Percentiles rank a stretch among this genome's conserved stretches.
phyloP scores from a whole-genome alignment of 2,329 filamentous ascomycete genomes.

The Paecilomyces sp. region DNA sequence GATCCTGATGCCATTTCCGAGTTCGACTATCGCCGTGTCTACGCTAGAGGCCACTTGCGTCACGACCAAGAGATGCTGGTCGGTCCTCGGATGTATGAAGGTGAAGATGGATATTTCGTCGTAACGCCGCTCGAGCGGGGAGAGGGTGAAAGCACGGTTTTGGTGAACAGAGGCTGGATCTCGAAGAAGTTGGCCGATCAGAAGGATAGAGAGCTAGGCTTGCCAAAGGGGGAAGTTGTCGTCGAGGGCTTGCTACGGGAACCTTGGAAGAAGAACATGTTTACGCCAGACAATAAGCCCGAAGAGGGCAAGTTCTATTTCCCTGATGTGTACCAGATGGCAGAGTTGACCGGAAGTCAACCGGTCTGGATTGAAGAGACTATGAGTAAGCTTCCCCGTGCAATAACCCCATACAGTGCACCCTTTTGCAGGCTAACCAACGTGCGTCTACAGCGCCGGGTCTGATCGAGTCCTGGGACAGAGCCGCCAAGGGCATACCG shows the following conservation, averaged over 20 bases:
- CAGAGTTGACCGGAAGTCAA: conserved; percentile 70
- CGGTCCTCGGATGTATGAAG: conserved; percentile 81
- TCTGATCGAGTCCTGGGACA: conserved; percentile 66
- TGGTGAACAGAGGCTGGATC: conserved; percentile 92
- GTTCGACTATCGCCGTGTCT: conserved; percentile 86
- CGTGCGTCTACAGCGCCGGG: conserved; percentile 57
- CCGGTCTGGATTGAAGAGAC: conserved; percentile 94
- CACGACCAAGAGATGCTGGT: conserved; percentile 97
- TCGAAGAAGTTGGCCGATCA: conserved; percentile 64
- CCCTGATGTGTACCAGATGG: conserved; percentile 90
- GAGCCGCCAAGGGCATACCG: conserved; percentile 74
- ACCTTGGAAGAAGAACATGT: conserved; percentile 97
- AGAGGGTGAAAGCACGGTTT: conserved; percentile 56
- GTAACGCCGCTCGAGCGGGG: conserved; percentile 80
- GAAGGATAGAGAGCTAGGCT: conserved; percentile 52
- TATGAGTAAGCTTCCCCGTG: conserved; percentile 56
- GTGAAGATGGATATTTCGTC: conserved; percentile 83
- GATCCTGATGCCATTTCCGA: conserved; percentile 75
- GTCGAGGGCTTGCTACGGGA: conserved; percentile 80
- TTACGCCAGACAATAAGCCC: conserved; percentile 84
- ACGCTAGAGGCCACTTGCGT: conserved; percentile 63
- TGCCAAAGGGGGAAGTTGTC: conserved; percentile 64
- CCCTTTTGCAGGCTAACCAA: conserved; percentile 7
- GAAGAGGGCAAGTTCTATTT: conserved; percentile 87
- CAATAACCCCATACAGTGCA: background rate